A percentile compares a stretch with the other conserved stretches of the same genome.
Conservation (phyloP, 495 filamentous ascomycete species). For the Lophiotrema nucula region DNA sequence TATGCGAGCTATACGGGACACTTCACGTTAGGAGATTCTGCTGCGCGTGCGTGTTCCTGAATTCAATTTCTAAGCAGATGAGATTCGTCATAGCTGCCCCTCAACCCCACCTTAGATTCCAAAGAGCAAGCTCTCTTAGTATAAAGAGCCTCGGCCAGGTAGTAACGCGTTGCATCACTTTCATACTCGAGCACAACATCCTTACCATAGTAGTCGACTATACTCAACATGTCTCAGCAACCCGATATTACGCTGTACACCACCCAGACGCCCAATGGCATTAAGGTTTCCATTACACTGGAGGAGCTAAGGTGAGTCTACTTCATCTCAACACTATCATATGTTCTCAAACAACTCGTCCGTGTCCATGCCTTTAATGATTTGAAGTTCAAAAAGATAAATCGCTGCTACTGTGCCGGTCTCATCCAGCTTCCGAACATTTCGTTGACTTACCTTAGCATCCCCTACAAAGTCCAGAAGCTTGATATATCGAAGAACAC, state of each 20-base stretch:
- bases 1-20: too few relatives aligned
- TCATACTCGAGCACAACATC: too few relatives aligned
- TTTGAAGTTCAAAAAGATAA: too few relatives aligned
- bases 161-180: too few relatives aligned
- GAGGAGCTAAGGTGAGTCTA: constrained; percentile 71
- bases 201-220: background rate
- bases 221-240: constrained; percentile 33
- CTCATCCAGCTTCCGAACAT: background rate
- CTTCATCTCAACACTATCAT: too few relatives aligned
- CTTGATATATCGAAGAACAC: constrained; percentile 69
- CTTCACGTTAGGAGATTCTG: too few relatives aligned
- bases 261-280: constrained; percentile 67
- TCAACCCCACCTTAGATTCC: constrained; percentile 12
- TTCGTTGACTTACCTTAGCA: constrained; percentile 12
- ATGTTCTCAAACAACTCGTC: too few relatives aligned
- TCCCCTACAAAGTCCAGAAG: constrained; percentile 58
- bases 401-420: too few relatives aligned
- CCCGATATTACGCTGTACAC: constrained; percentile 46
- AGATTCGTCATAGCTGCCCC: constrained; percentile 24
- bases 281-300: constrained; percentile 84
- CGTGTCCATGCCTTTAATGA: too few relatives aligned
- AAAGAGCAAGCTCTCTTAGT: too few relatives aligned
- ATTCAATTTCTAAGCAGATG: constrained; percentile 21
- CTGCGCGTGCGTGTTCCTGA: too few relatives aligned
- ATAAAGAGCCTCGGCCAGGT: too few relatives aligned